These are phyloP conservation scores for Neofusicoccum parvum DNA, from an alignment of 2,329 filamentous ascomycete genomes.

Conservation along the genomic window DNA sequence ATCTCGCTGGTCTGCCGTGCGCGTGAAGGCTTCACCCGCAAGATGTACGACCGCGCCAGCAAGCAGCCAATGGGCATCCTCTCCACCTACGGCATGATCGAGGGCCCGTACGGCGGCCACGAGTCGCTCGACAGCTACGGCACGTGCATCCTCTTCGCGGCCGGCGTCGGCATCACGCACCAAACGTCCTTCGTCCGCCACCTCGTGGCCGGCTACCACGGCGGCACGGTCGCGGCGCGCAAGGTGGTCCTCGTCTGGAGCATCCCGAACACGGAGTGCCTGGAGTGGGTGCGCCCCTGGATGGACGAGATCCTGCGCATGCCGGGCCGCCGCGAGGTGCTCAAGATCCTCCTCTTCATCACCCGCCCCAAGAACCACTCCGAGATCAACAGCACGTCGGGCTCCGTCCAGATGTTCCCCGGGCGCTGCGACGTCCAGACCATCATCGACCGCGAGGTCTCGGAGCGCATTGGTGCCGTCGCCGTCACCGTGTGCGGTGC, in stretches of 20 bases:
- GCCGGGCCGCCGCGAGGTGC: conserved; percentile 59
- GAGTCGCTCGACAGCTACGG: conserved; percentile 75
- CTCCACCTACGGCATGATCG: conserved; percentile 66
- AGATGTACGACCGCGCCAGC: conserved; percentile 68
- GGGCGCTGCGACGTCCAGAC: conserved; percentile 59
- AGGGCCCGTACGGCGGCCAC: conserved; percentile 75
- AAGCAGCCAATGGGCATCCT: conserved; percentile 63
- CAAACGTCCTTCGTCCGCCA: conserved; percentile 75
- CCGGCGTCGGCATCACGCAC: conserved; percentile 80
- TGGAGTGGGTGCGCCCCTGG: conserved; percentile 66
- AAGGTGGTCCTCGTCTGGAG: conserved; percentile 77
- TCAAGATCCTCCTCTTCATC: conserved; percentile 64
- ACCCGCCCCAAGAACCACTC: conserved; percentile 59
- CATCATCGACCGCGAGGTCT: conserved; percentile 60
- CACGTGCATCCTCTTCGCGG: conserved; percentile 76
- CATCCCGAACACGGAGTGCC: conserved; percentile 69
- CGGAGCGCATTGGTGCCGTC: conserved; percentile 59
- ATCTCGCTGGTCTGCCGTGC: conserved; percentile 75
- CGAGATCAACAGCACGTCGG: conserved; percentile 59
- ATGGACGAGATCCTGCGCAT: conserved; percentile 67
- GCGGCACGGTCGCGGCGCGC: conserved; percentile 70
- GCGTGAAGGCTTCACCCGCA: conserved; percentile 72
- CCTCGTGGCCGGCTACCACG: conserved; percentile 67
- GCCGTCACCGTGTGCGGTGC: conserved; percentile 65
- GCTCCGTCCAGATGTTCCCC: conserved; percentile 63